Conservation (phyloP, 495 filamentous ascomycete genomes). For the Penicillium waksmanii region DNA sequence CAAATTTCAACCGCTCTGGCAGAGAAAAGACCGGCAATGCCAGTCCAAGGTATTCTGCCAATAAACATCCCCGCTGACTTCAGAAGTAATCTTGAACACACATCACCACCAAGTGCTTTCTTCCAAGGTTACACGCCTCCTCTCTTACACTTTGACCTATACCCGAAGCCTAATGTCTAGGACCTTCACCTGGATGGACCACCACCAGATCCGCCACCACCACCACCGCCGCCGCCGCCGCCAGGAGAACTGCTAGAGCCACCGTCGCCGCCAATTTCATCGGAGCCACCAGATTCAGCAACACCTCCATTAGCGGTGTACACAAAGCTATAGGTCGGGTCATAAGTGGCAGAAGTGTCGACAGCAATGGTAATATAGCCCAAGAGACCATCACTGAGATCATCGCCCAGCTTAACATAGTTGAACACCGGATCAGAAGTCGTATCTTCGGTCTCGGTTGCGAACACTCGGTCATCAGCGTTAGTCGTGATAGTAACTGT, state of each 20-base stretch:
- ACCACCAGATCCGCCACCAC: too few species aligned
- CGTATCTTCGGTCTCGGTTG: constrained; percentile 43
- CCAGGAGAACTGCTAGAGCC: neutral
- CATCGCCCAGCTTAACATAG: constrained; percentile 54
- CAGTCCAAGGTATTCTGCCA: too few species aligned
- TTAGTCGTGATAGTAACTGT: constrained; percentile 45
- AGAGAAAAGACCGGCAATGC: too few species aligned
- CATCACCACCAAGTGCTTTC: too few species aligned
- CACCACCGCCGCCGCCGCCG: too few species aligned
- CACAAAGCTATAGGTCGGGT: constrained; percentile 10
- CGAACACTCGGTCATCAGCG: constrained; percentile 48
- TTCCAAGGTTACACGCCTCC: too few species aligned
- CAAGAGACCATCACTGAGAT: constrained; percentile 53
- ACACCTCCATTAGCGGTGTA: constrained; percentile 9
- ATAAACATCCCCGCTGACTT: too few species aligned
- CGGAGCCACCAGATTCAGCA: neutral
- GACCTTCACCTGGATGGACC: too few species aligned
- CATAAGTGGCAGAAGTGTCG: constrained; percentile 32
- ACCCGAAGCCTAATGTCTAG: too few species aligned
- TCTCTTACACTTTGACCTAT: too few species aligned
- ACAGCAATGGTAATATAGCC: constrained; percentile 58
- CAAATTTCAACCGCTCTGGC: too few species aligned
- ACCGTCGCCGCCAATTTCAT: neutral
- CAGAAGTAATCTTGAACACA: too few species aligned
- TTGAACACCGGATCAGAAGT: constrained; percentile 58